Percentiles rank a stretch among this genome's conserved stretches.
phyloP scores from a whole-genome alignment of 176 grass and related monocot genomes.

The Avena atlantica region DNA sequence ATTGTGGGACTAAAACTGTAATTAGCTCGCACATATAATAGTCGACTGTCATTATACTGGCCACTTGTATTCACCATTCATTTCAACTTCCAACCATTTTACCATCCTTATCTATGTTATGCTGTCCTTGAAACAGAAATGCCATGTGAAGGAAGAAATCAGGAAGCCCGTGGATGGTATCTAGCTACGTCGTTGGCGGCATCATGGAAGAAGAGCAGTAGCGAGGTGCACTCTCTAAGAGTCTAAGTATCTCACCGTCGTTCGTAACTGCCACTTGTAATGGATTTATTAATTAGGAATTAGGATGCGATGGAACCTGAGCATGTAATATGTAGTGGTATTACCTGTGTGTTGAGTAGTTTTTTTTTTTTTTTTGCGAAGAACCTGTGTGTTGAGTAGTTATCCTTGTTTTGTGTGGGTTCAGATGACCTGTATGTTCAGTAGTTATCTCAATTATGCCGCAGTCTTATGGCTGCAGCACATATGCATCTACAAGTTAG shows the following conservation, averaged over 20 bases:
- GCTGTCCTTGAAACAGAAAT: not conserved
- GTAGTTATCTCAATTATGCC: too few relatives aligned
- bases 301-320: not conserved
- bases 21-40: too few relatives aligned
- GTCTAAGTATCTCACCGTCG: not conserved
- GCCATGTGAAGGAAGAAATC: not conserved
- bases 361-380: too few relatives aligned
- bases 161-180: not conserved
- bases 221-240: not conserved
- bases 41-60: not conserved
- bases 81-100: not conserved
- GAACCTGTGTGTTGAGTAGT: too few relatives aligned
- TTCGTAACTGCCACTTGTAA: not conserved
- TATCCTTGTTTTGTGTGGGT: too few relatives aligned
- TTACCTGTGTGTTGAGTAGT: too few relatives aligned
- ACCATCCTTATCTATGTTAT: not conserved
- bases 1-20: too few relatives aligned
- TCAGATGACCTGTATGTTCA: too few relatives aligned
- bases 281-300: not conserved
- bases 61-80: not conserved
- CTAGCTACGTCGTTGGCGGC: not conserved
- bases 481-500: too few relatives aligned
- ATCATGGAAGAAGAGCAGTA: not conserved
- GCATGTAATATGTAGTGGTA: not conserved
- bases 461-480: too few relatives aligned